Evolutionary conservation across 2,329 filamentous ascomycete genomes (phyloP).

Genomic region (Volutella citrinella): DNA sequence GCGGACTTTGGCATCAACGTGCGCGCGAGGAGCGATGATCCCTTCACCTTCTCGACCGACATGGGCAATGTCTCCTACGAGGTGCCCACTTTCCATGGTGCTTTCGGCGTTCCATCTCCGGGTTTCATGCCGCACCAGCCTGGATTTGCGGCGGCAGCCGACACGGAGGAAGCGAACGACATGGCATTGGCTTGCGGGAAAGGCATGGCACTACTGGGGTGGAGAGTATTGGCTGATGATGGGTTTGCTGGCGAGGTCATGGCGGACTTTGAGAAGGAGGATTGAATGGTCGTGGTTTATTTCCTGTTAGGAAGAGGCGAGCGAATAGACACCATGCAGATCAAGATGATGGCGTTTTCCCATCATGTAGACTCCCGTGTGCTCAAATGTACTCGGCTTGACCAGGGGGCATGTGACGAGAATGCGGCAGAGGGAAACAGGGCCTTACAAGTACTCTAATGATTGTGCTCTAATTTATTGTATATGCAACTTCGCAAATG

Average conservation of each 20-base stretch:
- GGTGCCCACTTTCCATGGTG: conserved; percentile 46
- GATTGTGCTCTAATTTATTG: too few relatives aligned
- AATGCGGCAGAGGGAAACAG: too few relatives aligned
- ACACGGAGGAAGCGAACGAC: conserved; percentile 35
- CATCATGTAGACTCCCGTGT: too few relatives aligned
- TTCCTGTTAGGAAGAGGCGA: too few relatives aligned
- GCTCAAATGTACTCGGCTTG: too few relatives aligned
- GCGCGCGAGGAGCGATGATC: conserved; percentile 31
- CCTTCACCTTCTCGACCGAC: conserved; percentile 42
- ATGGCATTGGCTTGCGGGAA: conserved; percentile 25
- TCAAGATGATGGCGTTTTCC: too few relatives aligned
- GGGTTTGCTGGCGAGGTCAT: neutral
- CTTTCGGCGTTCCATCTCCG: conserved; percentile 41
- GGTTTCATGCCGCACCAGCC: conserved; percentile 37
- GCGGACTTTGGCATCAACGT: conserved; percentile 33
- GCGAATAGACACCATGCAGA: too few relatives aligned
- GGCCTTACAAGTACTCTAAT: too few relatives aligned
- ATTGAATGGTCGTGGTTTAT: too few relatives aligned
- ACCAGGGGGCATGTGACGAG: too few relatives aligned
- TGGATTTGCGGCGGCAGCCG: conserved; percentile 42
- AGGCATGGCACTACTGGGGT: conserved; percentile 4
- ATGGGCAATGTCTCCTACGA: conserved; percentile 51
- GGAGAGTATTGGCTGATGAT: conserved; percentile 5
- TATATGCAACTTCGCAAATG: too few relatives aligned
- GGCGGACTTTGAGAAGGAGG: conserved; percentile 2